Base-by-base conservation (phyloP, 805 yeast genomes). In the Sugiyamaella qingdaonensis region DNA sequence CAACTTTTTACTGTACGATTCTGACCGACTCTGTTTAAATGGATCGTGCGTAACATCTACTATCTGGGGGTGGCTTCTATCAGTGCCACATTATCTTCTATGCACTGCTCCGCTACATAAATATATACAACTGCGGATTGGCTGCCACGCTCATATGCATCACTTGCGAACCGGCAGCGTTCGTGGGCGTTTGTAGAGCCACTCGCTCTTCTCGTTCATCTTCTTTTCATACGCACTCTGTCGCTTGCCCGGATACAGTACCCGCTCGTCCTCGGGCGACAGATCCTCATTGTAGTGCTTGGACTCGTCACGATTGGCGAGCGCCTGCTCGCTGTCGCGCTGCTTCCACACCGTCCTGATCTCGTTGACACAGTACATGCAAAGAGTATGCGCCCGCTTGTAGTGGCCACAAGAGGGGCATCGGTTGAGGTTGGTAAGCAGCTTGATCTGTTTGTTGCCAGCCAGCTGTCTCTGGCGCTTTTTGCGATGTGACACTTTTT, bases 361-460 rank as follows among this genome's bases (percentile, higher is more conserved):
- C 66, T 90, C 90, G 32, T 78, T 81, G 54, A 88, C 91, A 73
- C 99, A 92, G 64, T 86, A 80, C 95, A 89, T 88, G 72, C 99
- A 92, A 62, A 92, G 76, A 53, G 90, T 83, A 69, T 94, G 96
- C 1, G 94, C 82, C 65, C 97, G 79, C 72, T 92, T 94, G 62
- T 81, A 85, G 57, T 87, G 85, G 43, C 99, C 99, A 73, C 99
- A 92, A 0, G 96, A 85, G 2, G 98, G 97, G 68, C 99, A 92
- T 68, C 95, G 80, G 57, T 86, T 88, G 64, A 94, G 74, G 66
- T 88, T 85, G 52, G 83, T 79, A 58, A 87, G 76, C 48, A 84
- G 83, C 67, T 87, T 82, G 60, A 88, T 74, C 61, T 90, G 94
- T 68, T 89, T 92, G 54, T 81, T 78, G 10, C 88, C 95, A 2